A percentile compares a stretch with the other conserved stretches of the same genome.
These are phyloP conservation scores for Pseudocercospora macadamiae DNA, from an alignment of 2,329 filamentous ascomycete species.

Conservation along the genomic window DNA sequence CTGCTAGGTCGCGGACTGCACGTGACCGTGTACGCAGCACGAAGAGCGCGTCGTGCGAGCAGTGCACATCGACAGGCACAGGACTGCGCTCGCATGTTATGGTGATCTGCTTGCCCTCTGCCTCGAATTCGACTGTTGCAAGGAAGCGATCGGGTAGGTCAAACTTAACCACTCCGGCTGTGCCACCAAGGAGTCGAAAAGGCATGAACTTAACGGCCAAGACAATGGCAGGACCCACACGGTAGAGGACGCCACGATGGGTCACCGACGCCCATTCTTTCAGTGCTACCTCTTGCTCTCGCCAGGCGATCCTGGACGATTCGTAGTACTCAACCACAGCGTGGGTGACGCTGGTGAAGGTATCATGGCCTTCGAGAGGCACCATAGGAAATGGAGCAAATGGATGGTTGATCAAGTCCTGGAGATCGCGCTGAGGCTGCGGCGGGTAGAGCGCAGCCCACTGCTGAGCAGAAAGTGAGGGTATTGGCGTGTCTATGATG, in stretches of 20 bases:
- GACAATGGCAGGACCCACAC: conserved; percentile 18
- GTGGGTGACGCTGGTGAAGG: conserved; percentile 15
- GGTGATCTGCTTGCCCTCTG: background rate
- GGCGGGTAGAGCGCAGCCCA: conserved; percentile 17
- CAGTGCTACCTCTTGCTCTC: conserved; percentile 20
- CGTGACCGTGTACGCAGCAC: conserved; percentile 3
- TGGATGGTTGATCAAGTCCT: conserved; percentile 10
- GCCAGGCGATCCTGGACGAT: conserved; percentile 13
- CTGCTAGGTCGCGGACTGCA: conserved; percentile 5
- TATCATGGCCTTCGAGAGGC: conserved; percentile 12
- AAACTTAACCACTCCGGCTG: conserved; percentile 53
- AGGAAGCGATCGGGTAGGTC: conserved; percentile 21
- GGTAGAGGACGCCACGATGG: conserved; percentile 18
- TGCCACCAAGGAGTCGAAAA: conserved; percentile 16
- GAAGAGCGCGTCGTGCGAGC: conserved; percentile 20
- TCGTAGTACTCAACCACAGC: conserved; percentile 23
- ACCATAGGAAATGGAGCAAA: conserved; percentile 21
- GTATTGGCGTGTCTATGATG: conserved; percentile 14
- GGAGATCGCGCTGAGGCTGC: conserved; percentile 3
- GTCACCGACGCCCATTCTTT: conserved; percentile 20
- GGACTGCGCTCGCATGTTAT: background rate
- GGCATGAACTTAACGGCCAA: conserved; percentile 22
- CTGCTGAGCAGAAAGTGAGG: conserved; percentile 16
- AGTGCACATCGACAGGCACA: background rate
- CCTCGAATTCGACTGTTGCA: background rate